Evolutionary conservation across 2,329 filamentous ascomycete species (phyloP).

Genomic region (Pseudomassariella vexata): DNA sequence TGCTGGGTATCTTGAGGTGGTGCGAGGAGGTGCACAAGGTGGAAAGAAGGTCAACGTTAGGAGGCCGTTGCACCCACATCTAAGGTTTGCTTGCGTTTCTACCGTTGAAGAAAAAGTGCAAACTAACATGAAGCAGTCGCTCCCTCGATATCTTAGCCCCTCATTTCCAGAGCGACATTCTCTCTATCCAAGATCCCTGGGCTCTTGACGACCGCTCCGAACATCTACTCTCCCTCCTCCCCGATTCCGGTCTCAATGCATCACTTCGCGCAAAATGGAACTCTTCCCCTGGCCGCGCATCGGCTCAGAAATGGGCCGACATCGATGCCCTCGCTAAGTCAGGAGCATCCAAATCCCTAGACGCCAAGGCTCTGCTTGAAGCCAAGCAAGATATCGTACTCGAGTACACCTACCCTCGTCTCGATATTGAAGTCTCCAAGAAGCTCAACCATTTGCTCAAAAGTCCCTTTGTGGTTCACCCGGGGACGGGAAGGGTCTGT

Average conservation of each 20-base stretch:
- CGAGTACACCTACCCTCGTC: slow-evolving; percentile 94
- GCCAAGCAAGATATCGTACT: slow-evolving; percentile 94
- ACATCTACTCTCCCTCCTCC: slow-evolving; percentile 76
- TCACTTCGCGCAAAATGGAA: slow-evolving; percentile 88
- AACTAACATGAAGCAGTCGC: too few species aligned
- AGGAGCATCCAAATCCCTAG: slow-evolving; percentile 66
- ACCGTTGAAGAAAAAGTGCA: too few species aligned
- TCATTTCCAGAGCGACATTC: slow-evolving; percentile 78
- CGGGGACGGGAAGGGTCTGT: slow-evolving; percentile 88
- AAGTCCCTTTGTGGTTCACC: slow-evolving; percentile 92
- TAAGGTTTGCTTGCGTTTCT: too few species aligned
- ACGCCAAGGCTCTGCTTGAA: slow-evolving; percentile 68
- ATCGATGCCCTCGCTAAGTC: slow-evolving; percentile 82
- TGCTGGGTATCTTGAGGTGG: slow-evolving; percentile 81
- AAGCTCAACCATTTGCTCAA: slow-evolving; percentile 98
- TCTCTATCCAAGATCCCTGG: slow-evolving; percentile 85
- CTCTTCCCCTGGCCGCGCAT: slow-evolving; percentile 69
- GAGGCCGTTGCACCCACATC: slow-evolving; percentile 83
- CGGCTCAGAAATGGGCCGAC: slow-evolving; percentile 83
- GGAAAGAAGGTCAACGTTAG: slow-evolving; percentile 82
- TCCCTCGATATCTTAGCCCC: slow-evolving; percentile 79
- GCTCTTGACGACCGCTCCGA: slow-evolving; percentile 62
- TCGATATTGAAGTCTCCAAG: slow-evolving; percentile 96
- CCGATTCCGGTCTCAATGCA: slow-evolving; percentile 71
- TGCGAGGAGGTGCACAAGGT: slow-evolving; percentile 80